Evolutionary conservation across 345 rosid genomes (phyloP), one percentile per base, ranked within the genome.

Genomic region (Streptanthus diversifolius): DNA sequence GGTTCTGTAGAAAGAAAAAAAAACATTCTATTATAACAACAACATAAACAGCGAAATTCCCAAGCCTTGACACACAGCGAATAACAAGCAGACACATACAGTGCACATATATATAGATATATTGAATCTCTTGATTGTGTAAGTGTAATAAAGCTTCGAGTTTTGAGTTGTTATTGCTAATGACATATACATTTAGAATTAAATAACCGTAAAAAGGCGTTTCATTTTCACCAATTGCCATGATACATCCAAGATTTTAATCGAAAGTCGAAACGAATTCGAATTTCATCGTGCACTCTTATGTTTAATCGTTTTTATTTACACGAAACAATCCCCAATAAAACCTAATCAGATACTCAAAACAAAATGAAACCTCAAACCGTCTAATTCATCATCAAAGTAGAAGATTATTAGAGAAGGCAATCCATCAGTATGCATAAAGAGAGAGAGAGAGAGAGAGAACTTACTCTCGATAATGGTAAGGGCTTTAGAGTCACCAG

Each of bases 401-500:
- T 14, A 59, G 29, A 29, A 59, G 33, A 58, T 24, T 2, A 45
- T 58, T 3, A n/a, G 44, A 56, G 15, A 43, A 62, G 2, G 0
- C 4, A 21, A 36, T 68, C 19, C 41, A 41, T 27, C 10, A 37
- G 10, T 53, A 41, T 19, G 5, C n/a, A 0, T 59, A 21, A n/a
- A 75, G 41, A 65, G 18, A 74, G 14, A 47, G 4, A 62, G 21
- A 74, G 13, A 52, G 7, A 73, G 47, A 66, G 24, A 73, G 10
- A 49, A 5, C 79, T 78, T 85, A 91, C 97, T 83, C 35, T 83
- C 93, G 14, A 82, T 82, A 5, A 81, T 58, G 7, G 75, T 83
- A 29, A 85, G 89, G 58, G 96, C 85, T 79, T 87, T 85, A 52
- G 88, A 77, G 7, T 84, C 90, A 24, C 77, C 90, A 15, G 78